phyloP scores from a whole-genome alignment of 345 rosid genomes.

The Camelina sativa region DNA sequence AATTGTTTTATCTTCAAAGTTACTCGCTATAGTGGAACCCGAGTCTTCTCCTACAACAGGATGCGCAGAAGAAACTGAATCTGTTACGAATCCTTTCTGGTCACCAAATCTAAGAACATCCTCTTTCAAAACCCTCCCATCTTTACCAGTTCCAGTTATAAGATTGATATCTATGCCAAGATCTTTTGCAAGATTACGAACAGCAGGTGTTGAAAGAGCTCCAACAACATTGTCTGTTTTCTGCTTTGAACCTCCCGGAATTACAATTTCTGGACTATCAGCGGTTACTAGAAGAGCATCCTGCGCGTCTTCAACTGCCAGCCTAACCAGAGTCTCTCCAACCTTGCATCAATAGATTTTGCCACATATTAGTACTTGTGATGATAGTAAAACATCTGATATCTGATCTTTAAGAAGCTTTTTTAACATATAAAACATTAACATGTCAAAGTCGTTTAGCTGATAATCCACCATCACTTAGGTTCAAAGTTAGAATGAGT shows the following conservation, averaged over 20 bases:
- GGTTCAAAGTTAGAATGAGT: background rate
- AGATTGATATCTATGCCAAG: conserved; percentile 66
- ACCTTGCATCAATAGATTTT: conserved; percentile 54
- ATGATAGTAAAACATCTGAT: background rate
- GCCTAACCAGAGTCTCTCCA: conserved; percentile 85
- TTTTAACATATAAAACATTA: conserved; percentile 3
- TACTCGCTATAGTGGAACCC: conserved; percentile 39
- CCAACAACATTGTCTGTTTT: conserved; percentile 48
- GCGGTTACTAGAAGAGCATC: conserved; percentile 40
- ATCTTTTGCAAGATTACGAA: conserved; percentile 77
- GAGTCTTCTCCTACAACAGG: conserved; percentile 40
- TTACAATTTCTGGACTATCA: conserved; percentile 33
- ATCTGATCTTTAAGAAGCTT: background rate
- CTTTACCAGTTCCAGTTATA: conserved; percentile 71
- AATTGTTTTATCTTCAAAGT: conserved; percentile 58
- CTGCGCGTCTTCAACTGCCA: conserved; percentile 55
- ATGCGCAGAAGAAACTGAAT: conserved; percentile 42
- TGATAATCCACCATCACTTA: background rate
- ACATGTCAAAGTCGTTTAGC: background rate
- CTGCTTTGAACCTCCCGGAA: conserved; percentile 38
- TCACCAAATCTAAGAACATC: conserved; percentile 63
- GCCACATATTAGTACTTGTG: background rate
- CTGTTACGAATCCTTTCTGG: conserved; percentile 53
- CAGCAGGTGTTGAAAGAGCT: conserved; percentile 75
- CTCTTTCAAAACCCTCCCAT: conserved; percentile 81